phyloP scores from a whole-genome alignment of 768 basidiomycete species.

The Chiua virens region DNA sequence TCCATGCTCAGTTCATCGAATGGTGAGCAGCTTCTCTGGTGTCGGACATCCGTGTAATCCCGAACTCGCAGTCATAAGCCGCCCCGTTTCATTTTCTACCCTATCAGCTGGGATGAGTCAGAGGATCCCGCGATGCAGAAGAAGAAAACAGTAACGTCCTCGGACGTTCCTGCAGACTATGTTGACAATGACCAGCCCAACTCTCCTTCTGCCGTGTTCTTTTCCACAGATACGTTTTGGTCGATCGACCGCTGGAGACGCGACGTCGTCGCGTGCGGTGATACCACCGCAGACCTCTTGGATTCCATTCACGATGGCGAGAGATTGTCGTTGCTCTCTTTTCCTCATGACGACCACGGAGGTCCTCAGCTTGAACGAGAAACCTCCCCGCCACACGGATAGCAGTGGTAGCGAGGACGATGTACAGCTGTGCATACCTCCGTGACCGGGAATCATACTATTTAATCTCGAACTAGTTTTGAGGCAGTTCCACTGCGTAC shows the following conservation, averaged over 20 bases:
- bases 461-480: neutral
- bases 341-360: neutral
- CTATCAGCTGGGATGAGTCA: constrained; percentile 25
- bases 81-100: constrained; percentile 27
- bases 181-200: constrained; percentile 39
- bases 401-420: constrained; percentile 9
- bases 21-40: constrained; percentile 1
- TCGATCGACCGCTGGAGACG: constrained; percentile 26
- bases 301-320: constrained; percentile 18
- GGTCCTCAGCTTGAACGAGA: neutral
- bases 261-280: constrained; percentile 8
- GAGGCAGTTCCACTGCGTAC: neutral
- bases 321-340: constrained; percentile 9
- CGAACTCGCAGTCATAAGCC: constrained; percentile 12
- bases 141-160: neutral
- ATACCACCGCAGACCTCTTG: constrained; percentile 8
- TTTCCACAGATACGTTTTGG: constrained; percentile 18
- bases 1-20: constrained; percentile 17
- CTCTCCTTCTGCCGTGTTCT: constrained; percentile 20
- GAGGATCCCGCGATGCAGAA: constrained; percentile 27
- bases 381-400: neutral
- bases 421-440: constrained; percentile 15
- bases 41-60: neutral
- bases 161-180: neutral
- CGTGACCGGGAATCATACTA: neutral